Evolutionary conservation across 1,139 yeast genomes (phyloP), one percentile per base, ranked within the genome.

Genomic region (Debaryomyces nepalensis): DNA sequence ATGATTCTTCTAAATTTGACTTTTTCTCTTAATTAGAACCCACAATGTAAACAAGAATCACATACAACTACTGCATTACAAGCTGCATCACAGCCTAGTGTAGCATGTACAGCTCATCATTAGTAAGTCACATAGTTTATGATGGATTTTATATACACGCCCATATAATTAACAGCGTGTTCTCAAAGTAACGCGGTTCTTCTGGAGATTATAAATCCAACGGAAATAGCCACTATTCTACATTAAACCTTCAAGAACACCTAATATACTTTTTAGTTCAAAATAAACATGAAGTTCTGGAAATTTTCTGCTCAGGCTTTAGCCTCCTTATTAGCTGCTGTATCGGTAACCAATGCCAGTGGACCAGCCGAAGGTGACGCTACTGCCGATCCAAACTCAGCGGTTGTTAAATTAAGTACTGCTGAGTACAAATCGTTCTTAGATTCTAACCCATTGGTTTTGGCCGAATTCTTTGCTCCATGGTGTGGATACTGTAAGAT

Each of bases 401-500:
- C 93, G 33, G 99, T 93, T 40, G 89, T 87, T 51, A 82, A 87
- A 63, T 79, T 93, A 53, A 77, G 84, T 24, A 64, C 80, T 18
- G 79, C 73, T 33, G 63, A 56, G 38, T 93, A 87, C 64, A 78
- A 80, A 48, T 66, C 75, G 18, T 89, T 87, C 64, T 68, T 93
- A 49, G 69, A 70, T 36, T 81, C 77, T 43, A 85, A 90, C 68
- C 86, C 91, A 23, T 75, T 91, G 55, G 95, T 90, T 19, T 75
- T 93, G 54, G 93, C 96, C 29, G 98, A 93, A 73, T 93, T 93
- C 73, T 93, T 83, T 65, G 99, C 99, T 22, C 98, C 99, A 61
- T 93, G 99, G 99, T 93, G 99, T 77, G 99, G 99, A 16, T 97
- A 93, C 73, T 93, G 99, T 77, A 90, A 93, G 77, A 81, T 81